Evolutionary conservation across 345 rosid species (phyloP).

Genomic region (Populus davidiana): DNA sequence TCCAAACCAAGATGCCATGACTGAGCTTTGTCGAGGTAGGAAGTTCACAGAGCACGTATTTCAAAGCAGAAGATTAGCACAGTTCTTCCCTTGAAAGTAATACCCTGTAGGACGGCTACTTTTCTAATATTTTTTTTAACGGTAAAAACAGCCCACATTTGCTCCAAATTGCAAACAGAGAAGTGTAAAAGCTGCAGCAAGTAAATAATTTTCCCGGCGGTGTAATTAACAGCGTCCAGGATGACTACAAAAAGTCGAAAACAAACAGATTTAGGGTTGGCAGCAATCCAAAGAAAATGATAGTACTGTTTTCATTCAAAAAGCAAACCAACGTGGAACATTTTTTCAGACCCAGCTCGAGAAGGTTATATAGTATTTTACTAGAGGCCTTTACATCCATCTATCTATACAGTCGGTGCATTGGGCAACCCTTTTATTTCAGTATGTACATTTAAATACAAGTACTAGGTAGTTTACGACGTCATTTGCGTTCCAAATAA

Average conservation of each 20-base stretch:
- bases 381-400: not conserved
- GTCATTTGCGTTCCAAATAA: no score
- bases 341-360: not conserved
- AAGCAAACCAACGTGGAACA: slow-evolving; percentile 24
- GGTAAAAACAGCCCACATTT: slow-evolving; percentile 4
- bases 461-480: no score
- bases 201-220: slow-evolving; percentile 3
- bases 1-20: not conserved
- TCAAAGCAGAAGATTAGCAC: not conserved
- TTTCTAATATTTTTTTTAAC: not conserved
- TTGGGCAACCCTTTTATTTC: not conserved
- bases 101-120: not conserved
- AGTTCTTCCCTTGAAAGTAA: not conserved
- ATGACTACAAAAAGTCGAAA: slow-evolving; percentile 5
- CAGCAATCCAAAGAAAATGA: slow-evolving; percentile 43
- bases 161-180: slow-evolving; percentile 22
- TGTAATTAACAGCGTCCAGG: slow-evolving; percentile 9
- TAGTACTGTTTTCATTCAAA: slow-evolving; percentile 22
- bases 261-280: slow-evolving; percentile 6
- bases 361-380: not conserved
- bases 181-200: slow-evolving; percentile 28
- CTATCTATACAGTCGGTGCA: not conserved
- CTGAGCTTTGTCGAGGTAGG: not conserved
- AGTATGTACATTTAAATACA: not conserved
- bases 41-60: not conserved